Conservation (phyloP, 768 basidiomycete species). For the Serendipita sp. region DNA sequence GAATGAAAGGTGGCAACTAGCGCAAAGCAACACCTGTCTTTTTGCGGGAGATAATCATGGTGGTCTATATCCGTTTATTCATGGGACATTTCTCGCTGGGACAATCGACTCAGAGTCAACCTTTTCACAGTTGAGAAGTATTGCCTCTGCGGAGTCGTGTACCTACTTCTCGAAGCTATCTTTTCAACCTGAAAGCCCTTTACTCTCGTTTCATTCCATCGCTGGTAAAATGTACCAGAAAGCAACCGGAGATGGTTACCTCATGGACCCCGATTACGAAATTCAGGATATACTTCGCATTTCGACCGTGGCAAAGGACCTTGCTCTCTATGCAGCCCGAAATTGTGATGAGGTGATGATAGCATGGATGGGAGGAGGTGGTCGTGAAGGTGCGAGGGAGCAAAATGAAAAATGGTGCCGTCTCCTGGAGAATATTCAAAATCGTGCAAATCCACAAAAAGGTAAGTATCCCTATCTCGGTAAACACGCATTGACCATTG, state of each 20-base stretch:
- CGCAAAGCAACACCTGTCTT: slow-evolving; percentile 1
- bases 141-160: neutral
- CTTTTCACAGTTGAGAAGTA: neutral
- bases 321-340: neutral
- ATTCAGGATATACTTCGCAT: neutral
- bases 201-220: neutral
- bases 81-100: neutral
- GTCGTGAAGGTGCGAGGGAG: neutral
- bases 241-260: neutral
- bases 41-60: slow-evolving; percentile 2
- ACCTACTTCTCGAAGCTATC: slow-evolving; percentile 1
- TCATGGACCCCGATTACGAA: neutral
- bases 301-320: neutral
- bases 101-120: neutral
- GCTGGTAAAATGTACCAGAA: neutral
- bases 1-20: neutral
- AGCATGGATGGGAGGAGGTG: slow-evolving; percentile 1
- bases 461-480: neutral
- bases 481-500: neutral
- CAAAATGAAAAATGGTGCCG: slow-evolving; percentile 1
- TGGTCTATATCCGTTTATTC: neutral
- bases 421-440: neutral
- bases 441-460: neutral
- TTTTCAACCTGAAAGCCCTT: neutral
- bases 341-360: neutral